Base-by-base conservation (phyloP, 2,329 filamentous ascomycete species). In the Colletotrichum sp. region DNA sequence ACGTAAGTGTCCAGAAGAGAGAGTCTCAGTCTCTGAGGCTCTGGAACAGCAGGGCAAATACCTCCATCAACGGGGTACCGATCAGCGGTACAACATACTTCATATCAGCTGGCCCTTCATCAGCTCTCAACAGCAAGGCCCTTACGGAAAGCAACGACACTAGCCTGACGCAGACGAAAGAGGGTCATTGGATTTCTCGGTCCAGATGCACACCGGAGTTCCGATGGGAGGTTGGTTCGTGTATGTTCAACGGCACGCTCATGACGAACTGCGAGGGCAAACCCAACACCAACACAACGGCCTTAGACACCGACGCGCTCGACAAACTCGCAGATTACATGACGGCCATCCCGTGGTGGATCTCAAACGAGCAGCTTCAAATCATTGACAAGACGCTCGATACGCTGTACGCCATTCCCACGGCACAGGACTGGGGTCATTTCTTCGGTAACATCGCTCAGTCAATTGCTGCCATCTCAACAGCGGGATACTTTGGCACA, bases 391-490 rank as follows among this genome's bases (percentile, higher is more conserved):
- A 49, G n/a, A 72, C 70, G 15, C 15, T 72, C 15, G 64, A 72
- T 39, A 68, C 52, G 2, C 15, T 72, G 4, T 68, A 72, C n/a
- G 13, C 52, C 6, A 68, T 68, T 26, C 70, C 63, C 0, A 68
- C 64, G 1, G 12, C 63, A 8, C 39, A 39, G 16, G 64, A 68
- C 64, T 68, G 63, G 70, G 70, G 64, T 7, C 70, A 72, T 13
- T 68, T 72, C 64, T 68, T 68, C 6, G 70, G 70, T 26, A 72
- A 72, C 34, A 60, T 72, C 6, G 63, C 70, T 12, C 63, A 72
- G 5, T 44, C 63, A 6, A 59, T 72, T 9, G 64, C 52, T 16
- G 63, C 70, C 8, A 68, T 72, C 21, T 68, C 70, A 4, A 73
- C 65, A 24, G 57, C 65, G 0, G 71, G 71, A 5, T 73, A 73